Conservation (phyloP, 2,329 filamentous ascomycete genomes). For the Sporothrix luriei region DNA sequence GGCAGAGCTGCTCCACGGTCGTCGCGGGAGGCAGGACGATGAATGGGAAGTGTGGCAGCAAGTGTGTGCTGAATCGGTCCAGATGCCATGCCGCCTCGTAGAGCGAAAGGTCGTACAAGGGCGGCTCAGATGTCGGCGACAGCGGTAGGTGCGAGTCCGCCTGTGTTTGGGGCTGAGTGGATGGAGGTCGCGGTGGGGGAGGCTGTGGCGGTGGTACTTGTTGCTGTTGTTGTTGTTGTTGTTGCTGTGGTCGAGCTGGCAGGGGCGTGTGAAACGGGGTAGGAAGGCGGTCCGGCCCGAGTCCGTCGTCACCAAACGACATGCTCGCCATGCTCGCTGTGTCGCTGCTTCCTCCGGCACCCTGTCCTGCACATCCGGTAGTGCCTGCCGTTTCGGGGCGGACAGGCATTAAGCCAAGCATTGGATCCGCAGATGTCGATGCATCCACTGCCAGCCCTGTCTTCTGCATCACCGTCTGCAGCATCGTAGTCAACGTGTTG, state of each 20-base stretch:
- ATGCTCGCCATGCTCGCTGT: conserved; percentile 12
- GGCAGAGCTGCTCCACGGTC: conserved; percentile 42
- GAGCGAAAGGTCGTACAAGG: conserved; percentile 18
- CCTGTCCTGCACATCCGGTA: not conserved
- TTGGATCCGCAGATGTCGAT: not conserved
- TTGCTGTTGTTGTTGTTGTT: no score
- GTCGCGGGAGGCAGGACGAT: conserved; percentile 40
- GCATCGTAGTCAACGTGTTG: conserved; percentile 41
- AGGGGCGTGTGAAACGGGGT: conserved; percentile 17
- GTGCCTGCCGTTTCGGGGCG: not conserved
- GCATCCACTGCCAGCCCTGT: conserved; percentile 26
- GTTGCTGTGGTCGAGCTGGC: not conserved
- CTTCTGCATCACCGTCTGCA: conserved; percentile 39
- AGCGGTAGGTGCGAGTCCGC: not conserved
- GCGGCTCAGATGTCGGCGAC: conserved; percentile 16
- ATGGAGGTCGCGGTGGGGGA: not conserved
- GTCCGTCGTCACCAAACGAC: not conserved
- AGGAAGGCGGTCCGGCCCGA: not conserved
- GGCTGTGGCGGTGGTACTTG: not conserved
- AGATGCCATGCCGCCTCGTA: conserved; percentile 37
- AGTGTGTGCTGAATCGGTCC: conserved; percentile 41
- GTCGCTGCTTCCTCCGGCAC: conserved; percentile 4
- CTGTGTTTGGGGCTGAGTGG: not conserved
- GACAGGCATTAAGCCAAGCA: not conserved
- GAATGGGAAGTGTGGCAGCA: conserved; percentile 46